phyloP scores from a whole-genome alignment of 2,329 filamentous ascomycete species.

The Xylariaceae sp. region DNA sequence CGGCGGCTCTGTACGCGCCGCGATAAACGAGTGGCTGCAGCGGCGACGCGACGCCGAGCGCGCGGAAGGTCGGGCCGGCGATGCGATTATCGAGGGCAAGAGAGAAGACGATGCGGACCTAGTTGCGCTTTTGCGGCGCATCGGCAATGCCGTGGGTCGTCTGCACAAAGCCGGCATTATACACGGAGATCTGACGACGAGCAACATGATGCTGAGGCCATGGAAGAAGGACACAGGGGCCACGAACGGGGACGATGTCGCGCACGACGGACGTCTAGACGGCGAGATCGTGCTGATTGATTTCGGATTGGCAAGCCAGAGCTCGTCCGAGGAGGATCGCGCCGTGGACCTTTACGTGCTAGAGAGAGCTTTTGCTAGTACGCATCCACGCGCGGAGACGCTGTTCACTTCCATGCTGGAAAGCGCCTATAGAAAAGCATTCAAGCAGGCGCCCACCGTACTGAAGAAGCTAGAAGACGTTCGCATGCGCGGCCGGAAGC shows the following conservation, averaged over 20 bases:
- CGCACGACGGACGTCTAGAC: slow-evolving; percentile 37
- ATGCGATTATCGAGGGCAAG: slow-evolving; percentile 27
- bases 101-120: slow-evolving; percentile 47
- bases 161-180: slow-evolving; percentile 83
- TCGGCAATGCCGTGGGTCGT: slow-evolving; percentile 65
- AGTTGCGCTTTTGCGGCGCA: slow-evolving; percentile 58
- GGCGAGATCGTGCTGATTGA: slow-evolving; percentile 89
- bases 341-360: slow-evolving; percentile 96
- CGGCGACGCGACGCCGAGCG: slow-evolving; percentile 37
- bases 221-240: slow-evolving; percentile 22
- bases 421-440: slow-evolving; percentile 63
- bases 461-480: slow-evolving; percentile 86
- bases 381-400: slow-evolving; percentile 78
- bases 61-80: slow-evolving; percentile 24
- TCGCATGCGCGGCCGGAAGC: slow-evolving; percentile 87
- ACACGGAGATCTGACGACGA: slow-evolving; percentile 94
- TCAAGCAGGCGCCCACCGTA: slow-evolving; percentile 68
- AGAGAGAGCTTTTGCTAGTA: slow-evolving; percentile 89
- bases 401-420: slow-evolving; percentile 69
- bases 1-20: slow-evolving; percentile 63
- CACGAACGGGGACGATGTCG: slow-evolving; percentile 9
- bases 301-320: slow-evolving; percentile 83
- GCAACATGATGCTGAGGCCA: slow-evolving; percentile 81
- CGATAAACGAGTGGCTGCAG: slow-evolving; percentile 64
- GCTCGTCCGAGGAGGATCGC: slow-evolving; percentile 79